A percentile compares a stretch with the other conserved stretches of the same genome.
phyloP scores from a whole-genome alignment of 805 yeast genomes.

The Ogataea methylovora region DNA sequence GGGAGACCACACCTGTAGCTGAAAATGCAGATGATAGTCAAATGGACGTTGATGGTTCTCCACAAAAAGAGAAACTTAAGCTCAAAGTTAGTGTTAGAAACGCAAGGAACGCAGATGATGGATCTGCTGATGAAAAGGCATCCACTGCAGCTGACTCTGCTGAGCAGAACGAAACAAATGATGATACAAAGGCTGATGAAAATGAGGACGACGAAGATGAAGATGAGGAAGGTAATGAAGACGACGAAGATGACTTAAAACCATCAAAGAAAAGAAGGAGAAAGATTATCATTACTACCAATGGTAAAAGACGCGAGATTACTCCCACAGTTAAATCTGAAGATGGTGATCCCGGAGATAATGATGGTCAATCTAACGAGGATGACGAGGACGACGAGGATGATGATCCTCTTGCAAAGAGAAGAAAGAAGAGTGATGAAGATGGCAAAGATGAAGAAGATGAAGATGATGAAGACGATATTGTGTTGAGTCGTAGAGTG shows the following conservation, averaged over 20 bases:
- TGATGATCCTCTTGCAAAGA: constrained; percentile 3
- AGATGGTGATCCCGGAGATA: background rate
- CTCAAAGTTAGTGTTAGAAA: background rate
- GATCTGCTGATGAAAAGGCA: too few species aligned
- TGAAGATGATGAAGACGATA: constrained; percentile 1
- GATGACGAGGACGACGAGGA: constrained; percentile 5
- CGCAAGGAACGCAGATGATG: too few species aligned
- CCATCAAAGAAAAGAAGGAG: constrained; percentile 13
- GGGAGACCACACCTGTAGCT: background rate
- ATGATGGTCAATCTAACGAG: constrained; percentile 1
- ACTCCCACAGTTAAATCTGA: constrained; percentile 4
- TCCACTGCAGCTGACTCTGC: too few species aligned
- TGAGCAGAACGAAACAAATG: too few species aligned
- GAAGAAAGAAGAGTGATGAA: background rate
- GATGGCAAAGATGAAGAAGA: constrained; percentile 1
- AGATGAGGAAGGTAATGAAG: constrained; percentile 3
- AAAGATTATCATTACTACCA: constrained; percentile 12
- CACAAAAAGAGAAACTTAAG: background rate
- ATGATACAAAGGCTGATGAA: background rate
- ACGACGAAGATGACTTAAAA: constrained; percentile 11
- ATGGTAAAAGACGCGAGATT: constrained; percentile 15
- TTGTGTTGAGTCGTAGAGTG: background rate
- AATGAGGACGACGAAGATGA: constrained; percentile 3
- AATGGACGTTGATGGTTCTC: constrained; percentile 1
- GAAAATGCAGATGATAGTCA: background rate